phyloP scores from a whole-genome alignment of 208 protist genomes.

The Jaenimonas drosophilae region DNA sequence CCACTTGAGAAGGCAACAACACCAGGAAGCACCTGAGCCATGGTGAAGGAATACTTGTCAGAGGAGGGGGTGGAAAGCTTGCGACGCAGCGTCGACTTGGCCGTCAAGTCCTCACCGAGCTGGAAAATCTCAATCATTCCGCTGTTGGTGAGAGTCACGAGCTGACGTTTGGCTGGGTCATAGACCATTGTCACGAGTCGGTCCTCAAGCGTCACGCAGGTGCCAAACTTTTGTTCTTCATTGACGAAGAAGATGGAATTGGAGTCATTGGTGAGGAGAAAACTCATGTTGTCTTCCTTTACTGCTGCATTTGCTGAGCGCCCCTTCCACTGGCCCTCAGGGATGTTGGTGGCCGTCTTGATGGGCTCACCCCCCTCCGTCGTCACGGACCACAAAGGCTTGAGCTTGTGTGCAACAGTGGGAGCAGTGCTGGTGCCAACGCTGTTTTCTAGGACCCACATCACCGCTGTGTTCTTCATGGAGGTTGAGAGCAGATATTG shows the following conservation, averaged over 20 bases:
- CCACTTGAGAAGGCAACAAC: conserved; percentile 69
- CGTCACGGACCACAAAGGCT: conserved; percentile 61
- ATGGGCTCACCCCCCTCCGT: conserved; percentile 21
- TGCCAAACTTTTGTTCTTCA: conserved; percentile 58
- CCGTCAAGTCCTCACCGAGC: conserved; percentile 33
- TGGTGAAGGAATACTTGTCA: conserved; percentile 29
- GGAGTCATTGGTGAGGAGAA: conserved; percentile 45
- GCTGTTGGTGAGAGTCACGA: conserved; percentile 55
- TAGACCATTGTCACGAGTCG: conserved; percentile 49
- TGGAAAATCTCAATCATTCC: conserved; percentile 58
- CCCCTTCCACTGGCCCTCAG: not conserved
- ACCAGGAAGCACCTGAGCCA: conserved; percentile 62
- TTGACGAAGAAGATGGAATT: conserved; percentile 28
- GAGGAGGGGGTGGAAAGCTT: conserved; percentile 48
- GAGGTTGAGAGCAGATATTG: conserved; percentile 56
- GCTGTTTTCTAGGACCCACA: conserved; percentile 61
- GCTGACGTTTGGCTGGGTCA: conserved; percentile 33
- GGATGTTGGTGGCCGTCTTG: not conserved
- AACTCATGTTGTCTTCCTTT: conserved; percentile 69
- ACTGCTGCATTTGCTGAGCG: not conserved
- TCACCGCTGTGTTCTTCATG: conserved; percentile 28
- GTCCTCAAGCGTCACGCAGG: conserved; percentile 40
- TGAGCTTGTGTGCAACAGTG: conserved; percentile 16
- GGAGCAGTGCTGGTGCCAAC: not conserved
- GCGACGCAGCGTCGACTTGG: conserved; percentile 33